Percentiles rank a stretch among this genome's conserved stretches.
Conservation (phyloP, 208 protist species). For the Acanthamoeba triangularis region DNA sequence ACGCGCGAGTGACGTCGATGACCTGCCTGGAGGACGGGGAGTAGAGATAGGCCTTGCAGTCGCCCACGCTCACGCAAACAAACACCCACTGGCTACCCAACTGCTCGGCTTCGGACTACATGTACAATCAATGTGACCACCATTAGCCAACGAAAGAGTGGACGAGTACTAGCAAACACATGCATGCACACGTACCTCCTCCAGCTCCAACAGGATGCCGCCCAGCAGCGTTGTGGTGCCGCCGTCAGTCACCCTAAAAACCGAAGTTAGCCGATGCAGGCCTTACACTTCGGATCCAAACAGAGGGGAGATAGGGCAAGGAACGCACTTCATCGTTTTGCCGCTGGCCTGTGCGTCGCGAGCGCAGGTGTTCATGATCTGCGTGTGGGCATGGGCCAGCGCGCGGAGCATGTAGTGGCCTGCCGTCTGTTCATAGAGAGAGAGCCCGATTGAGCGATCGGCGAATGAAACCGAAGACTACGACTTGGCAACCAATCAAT, state of each 20-base stretch:
- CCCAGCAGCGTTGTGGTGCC: slow-evolving; percentile 73
- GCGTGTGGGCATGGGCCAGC: slow-evolving; percentile 19
- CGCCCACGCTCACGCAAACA: slow-evolving; percentile 82
- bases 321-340: slow-evolving; percentile 16
- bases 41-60: slow-evolving; percentile 86
- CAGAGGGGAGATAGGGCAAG: too few relatives aligned
- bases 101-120: slow-evolving; percentile 40
- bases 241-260: not conserved
- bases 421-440: slow-evolving; percentile 9
- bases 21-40: slow-evolving; percentile 28
- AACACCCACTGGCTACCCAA: slow-evolving; percentile 80
- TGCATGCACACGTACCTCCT: not conserved
- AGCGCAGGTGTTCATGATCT: slow-evolving; percentile 60
- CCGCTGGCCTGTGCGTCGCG: slow-evolving; percentile 40
- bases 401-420: slow-evolving; percentile 63
- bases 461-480: not conserved
- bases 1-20: slow-evolving; percentile 83
- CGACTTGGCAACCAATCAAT: not conserved
- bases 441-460: not conserved
- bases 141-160: too few relatives aligned
- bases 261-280: not conserved
- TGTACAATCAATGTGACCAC: too few relatives aligned
- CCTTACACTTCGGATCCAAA: not conserved
- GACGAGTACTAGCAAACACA: too few relatives aligned
- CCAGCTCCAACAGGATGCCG: slow-evolving; percentile 64